Evolutionary conservation across 1,284 basidiomycete species (phyloP), one percentile per base, ranked within the genome.

Genomic region (Marasmius sp.): DNA sequence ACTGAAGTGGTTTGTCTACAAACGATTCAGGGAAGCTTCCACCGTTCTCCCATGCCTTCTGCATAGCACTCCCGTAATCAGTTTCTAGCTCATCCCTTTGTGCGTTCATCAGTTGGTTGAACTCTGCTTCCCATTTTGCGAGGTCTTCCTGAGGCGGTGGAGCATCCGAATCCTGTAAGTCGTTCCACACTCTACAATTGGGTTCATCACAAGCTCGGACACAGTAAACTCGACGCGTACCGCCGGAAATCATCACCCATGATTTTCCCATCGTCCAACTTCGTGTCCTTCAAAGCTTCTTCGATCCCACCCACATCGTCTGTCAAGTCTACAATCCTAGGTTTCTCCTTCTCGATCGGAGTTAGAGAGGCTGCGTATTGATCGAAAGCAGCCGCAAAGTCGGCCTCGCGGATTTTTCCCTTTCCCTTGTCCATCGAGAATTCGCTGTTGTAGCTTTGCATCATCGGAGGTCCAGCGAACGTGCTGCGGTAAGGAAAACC

Each of bases 81-180:
- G 76, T 74, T 33, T 87, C 85, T 1, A 83, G 71, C 47, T 90
- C 88, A 22, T 90, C 87, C 39, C 87, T 82, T 62, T 87, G 80
- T 4, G 82, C 71, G 38, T 80, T 80, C 86, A 93, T 91, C 45
- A 92, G 76, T 68, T 93, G 89, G 62, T 91, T 92, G 69, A 95
- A 94, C 73, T 96, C 89, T 8, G 88, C 86, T 72, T 97, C 95
- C 94, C 94, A 97, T 72, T 89, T 89, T 4, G 89, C 86, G 53
- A 94, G 74, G 65, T 94, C 87, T 70, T 87, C 87, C 37, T 79
- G 75, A 50, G 79, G 83, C 1, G 85, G 84, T 1, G 85, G 82
- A 27, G 81, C 63, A 43, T 84, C 82, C 0, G 87, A 86, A 58
- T 82, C 79, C 69, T 85, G 84, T 34, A 88, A 67, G 36, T 83